phyloP scores from a whole-genome alignment of 257 asterid genomes.

The Agastache rugosa region DNA sequence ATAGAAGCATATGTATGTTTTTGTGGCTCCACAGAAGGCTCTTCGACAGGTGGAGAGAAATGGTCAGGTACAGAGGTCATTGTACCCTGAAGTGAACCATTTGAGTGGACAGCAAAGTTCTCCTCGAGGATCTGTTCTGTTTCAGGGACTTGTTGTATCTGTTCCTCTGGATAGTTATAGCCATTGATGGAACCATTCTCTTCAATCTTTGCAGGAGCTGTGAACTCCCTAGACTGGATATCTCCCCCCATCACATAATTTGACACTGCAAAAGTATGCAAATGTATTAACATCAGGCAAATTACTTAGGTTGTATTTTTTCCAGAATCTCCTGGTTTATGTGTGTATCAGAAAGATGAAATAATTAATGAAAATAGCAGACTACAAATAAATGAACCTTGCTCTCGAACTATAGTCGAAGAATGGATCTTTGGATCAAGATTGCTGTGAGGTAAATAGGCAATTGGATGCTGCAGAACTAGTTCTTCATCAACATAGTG shows the following conservation, averaged over 20 bases:
- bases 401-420: constrained; percentile 62
- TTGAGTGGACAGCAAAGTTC: constrained; percentile 62
- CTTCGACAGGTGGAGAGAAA: constrained; percentile 66
- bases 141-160: constrained; percentile 61
- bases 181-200: constrained; percentile 53
- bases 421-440: constrained; percentile 61
- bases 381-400: constrained; percentile 53
- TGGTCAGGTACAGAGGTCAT: constrained; percentile 63
- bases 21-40: constrained; percentile 73
- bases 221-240: constrained; percentile 66
- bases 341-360: constrained; percentile 7
- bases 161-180: constrained; percentile 67
- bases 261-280: constrained; percentile 56
- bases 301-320: neutral
- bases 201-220: constrained; percentile 55
- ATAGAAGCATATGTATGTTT: constrained; percentile 98
- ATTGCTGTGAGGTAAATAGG: constrained; percentile 70
- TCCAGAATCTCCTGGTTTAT: constrained; percentile 2
- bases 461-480: constrained; percentile 69
- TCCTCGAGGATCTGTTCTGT: constrained; percentile 67
- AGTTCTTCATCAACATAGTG: constrained; percentile 81
- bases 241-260: constrained; percentile 68
- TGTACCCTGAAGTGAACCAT: constrained; percentile 73
- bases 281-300: constrained; percentile 13
- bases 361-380: constrained; percentile 14